Base-by-base conservation (phyloP, 2,329 filamentous ascomycete species). In the Ophiognomonia clavigignenti-juglandacearum region DNA sequence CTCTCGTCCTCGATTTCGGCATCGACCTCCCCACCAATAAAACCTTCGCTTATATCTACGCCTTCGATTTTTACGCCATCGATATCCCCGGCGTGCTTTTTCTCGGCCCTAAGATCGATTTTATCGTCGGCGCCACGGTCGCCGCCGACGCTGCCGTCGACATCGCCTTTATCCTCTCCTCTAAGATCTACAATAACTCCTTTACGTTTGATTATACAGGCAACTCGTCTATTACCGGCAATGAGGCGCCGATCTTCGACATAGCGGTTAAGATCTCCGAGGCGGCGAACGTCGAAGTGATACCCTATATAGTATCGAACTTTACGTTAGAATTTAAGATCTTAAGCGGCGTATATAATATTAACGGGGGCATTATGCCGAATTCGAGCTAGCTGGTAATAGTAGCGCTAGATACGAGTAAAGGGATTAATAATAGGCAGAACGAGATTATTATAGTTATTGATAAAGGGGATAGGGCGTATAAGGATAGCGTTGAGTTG, bases 81-180 rank as follows among this genome's bases (percentile, higher is more conserved):
- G 56, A 62, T 44, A 59, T 73, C 4, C 70, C 70, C 1, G 65
- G 68, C 20, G 61, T 72, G 41, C 53, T 73, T 32, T 14, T 64
- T 16, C 47, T 50, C 14, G 48, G 48, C 22, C 48, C 68, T 0
- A 59, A 59, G 19, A 54, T 72, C 20, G 60, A 55, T 4, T 70
- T 69, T 52, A 58, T 52, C 6, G 56, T 71, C 41, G 67, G 64
- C 11, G 60, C 64, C 8, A 61, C 66, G 32, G 43, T 71, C 13
- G 61, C 59, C 9, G 56, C 60, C 14, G 59, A 58, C 10, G 65
- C 59, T 11, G 58, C 60, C 1, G 43, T 56, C 8, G 43, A 38
- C 24, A 48, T 59, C 29, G 50, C 43, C 24, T 53, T 53, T 13
- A 41, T 44, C 20, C 45, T 54, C 20, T 54, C 55, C 20, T 52